These are phyloP conservation scores for Pseudopyrenochaeta lycopersici DNA, from an alignment of 2,329 filamentous ascomycete genomes.

Conservation along the genomic window DNA sequence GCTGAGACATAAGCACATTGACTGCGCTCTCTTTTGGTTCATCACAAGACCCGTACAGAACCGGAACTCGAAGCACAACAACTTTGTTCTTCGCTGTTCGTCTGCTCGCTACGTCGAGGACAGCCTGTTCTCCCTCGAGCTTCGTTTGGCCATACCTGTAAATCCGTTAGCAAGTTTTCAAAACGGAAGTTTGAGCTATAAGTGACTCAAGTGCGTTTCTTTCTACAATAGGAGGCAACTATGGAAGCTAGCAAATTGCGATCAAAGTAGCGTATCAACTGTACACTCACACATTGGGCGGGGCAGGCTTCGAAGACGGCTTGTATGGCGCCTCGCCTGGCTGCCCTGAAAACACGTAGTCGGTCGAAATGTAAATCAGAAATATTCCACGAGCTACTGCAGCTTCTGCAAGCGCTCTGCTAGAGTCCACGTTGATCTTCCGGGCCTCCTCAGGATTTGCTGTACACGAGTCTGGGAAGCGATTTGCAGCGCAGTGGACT, in stretches of 20 bases:
- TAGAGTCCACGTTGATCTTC: constrained; percentile 77
- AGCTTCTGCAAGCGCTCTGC: constrained; percentile 70
- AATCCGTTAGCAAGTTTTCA: constrained; percentile 1
- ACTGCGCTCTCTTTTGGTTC: constrained; percentile 80
- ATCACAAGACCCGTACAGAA: constrained; percentile 79
- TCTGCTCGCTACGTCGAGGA: constrained; percentile 66
- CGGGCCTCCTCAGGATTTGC: constrained; percentile 78
- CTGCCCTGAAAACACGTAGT: constrained; percentile 79
- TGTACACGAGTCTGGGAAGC: constrained; percentile 86
- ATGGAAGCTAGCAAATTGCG: background rate
- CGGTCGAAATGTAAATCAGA: constrained; percentile 81
- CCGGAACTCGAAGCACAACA: constrained; percentile 80
- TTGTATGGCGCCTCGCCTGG: constrained; percentile 87
- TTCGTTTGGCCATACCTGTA: constrained; percentile 74
- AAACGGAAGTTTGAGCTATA: background rate
- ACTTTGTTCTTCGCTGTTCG: constrained; percentile 29
- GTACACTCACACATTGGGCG: constrained; percentile 70
- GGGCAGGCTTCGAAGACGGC: constrained; percentile 67
- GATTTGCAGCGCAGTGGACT: constrained; percentile 90
- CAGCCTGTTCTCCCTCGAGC: constrained; percentile 74
- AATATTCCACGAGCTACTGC: constrained; percentile 69
- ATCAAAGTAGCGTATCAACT: background rate
- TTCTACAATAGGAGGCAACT: no score
- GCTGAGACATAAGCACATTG: constrained; percentile 78
- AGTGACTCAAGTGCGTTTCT: no score